Evolutionary conservation across 2,329 filamentous ascomycete species (phyloP).

Genomic region (Podosphaera aphanis): DNA sequence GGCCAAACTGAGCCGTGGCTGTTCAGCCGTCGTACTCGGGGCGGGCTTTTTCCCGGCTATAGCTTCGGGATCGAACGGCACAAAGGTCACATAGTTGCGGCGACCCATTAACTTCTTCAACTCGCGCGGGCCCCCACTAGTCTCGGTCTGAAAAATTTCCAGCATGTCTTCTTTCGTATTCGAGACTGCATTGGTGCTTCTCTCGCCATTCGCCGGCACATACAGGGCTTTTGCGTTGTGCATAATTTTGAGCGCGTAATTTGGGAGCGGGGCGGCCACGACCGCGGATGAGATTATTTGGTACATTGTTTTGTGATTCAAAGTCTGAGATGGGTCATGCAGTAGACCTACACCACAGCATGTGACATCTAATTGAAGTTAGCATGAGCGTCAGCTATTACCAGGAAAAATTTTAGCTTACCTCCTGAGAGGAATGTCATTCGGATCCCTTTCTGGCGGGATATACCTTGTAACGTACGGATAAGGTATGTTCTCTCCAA

Average conservation of each 20-base stretch:
- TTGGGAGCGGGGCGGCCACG: constrained; percentile 65
- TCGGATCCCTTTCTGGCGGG: constrained; percentile 80
- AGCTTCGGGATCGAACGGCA: constrained; percentile 80
- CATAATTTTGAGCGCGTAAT: constrained; percentile 80
- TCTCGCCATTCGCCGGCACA: constrained; percentile 71
- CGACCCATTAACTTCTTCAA: constrained; percentile 82
- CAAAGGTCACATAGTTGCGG: constrained; percentile 75
- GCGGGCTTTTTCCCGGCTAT: constrained; percentile 12
- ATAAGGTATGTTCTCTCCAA: constrained; percentile 92
- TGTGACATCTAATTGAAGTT: constrained; percentile 44
- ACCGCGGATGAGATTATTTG: constrained; percentile 86
- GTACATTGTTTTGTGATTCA: constrained; percentile 98
- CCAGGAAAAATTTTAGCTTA: constrained; percentile 37
- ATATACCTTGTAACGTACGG: constrained; percentile 80
- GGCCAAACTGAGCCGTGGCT: constrained; percentile 51
- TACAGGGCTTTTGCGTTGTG: constrained; percentile 87
- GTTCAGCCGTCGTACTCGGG: neutral
- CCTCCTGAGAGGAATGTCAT: constrained; percentile 93
- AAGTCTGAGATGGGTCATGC: constrained; percentile 76
- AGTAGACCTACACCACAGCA: constrained; percentile 78
- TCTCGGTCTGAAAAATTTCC: constrained; percentile 94
- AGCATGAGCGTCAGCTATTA: constrained; percentile 90
- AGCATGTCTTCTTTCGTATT: constrained; percentile 99
- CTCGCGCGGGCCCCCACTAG: constrained; percentile 60
- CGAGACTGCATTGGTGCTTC: constrained; percentile 46